Base-by-base conservation (phyloP, 345 rosid species). In the Ricinus communis region DNA sequence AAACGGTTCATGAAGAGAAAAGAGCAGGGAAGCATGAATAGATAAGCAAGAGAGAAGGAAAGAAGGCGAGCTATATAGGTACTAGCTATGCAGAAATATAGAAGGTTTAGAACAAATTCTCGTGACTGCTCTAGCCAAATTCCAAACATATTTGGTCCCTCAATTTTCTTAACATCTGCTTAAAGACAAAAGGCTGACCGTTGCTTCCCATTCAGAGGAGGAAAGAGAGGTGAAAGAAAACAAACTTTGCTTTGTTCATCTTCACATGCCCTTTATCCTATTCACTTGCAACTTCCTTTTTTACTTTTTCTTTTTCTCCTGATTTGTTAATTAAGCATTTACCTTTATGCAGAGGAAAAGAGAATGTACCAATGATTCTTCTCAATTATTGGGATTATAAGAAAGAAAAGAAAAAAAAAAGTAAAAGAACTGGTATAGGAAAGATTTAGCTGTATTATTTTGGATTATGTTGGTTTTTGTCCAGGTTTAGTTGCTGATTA, bases 51-150 rank as follows among this genome's bases (percentile, higher is more conserved):
- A 78, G 33, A 66, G 66, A 72, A 58, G 69, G 76, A 71, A 70
- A 69, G 79, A 62, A 51, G 68, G 49, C 40, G 62, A 83, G n/a
- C n/a, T 64, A 47, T 43, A 33, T 57, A 56, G 45, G 72, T 40
- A 38, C 21, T 11, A n/a, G n/a, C n/a, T n/a, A n/a, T n/a, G n/a
- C n/a, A n/a, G n/a, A n/a, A n/a, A n/a, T n/a, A 70, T 33, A 50
- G 25, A 49, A 70, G 54, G 65, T 30, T 36, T 66, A 57, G 64
- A 76, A 69, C 57, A 72, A 59, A 10, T 70, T 49, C 87, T 60
- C 87, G 83, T 85, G 89, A 82, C 73, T 25, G 8, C 55, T 75
- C 52, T 49, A 70, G 84, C 79, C 81, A 78, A 82, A 73, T 41
- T 83, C 59, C 70, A 68, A 75, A 76, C 61, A 43, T 51, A 41